A percentile compares a stretch with the other conserved stretches of the same genome.
Conservation (phyloP, 2,329 filamentous ascomycete species). For the Cladosporium sp. region DNA sequence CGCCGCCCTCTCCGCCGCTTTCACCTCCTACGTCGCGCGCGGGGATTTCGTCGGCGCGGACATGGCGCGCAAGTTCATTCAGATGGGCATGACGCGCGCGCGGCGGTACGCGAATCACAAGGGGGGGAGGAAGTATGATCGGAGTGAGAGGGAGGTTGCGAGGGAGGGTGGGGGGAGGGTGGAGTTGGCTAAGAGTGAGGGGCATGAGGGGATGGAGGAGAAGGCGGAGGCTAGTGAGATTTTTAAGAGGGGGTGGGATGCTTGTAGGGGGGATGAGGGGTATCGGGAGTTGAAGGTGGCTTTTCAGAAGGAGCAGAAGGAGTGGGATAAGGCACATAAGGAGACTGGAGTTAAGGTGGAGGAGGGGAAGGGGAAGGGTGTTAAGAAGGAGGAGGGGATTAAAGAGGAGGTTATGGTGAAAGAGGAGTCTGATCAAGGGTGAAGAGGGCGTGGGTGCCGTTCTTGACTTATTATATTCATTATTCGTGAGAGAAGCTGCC, state of each 20-base stretch:
- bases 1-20: conserved; percentile 51
- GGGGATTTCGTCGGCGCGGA: conserved; percentile 66
- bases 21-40: conserved; percentile 53
- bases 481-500: neutral
- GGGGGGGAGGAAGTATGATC: conserved; percentile 60
- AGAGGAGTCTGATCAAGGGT: conserved; percentile 8
- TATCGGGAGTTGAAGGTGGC: conserved; percentile 50
- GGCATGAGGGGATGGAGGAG: conserved; percentile 51
- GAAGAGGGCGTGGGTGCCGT: neutral
- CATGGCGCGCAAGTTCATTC: conserved; percentile 65
- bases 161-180: conserved; percentile 30
- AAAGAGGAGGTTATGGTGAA: conserved; percentile 8
- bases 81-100: conserved; percentile 67
- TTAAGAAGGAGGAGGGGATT: neutral
- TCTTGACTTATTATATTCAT: neutral
- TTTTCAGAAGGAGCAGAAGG: conserved; percentile 52
- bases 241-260: conserved; percentile 54
- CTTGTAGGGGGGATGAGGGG: conserved; percentile 47
- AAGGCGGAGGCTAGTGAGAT: conserved; percentile 54
- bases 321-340: conserved; percentile 38
- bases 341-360: neutral
- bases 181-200: conserved; percentile 48
- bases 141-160: conserved; percentile 37
- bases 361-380: neutral
- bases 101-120: conserved; percentile 60